Percentiles rank a stretch among this genome's conserved stretches.
phyloP scores from a whole-genome alignment of 192 early-diverging fungal species.

The Rhizoclosmatium sp. region DNA sequence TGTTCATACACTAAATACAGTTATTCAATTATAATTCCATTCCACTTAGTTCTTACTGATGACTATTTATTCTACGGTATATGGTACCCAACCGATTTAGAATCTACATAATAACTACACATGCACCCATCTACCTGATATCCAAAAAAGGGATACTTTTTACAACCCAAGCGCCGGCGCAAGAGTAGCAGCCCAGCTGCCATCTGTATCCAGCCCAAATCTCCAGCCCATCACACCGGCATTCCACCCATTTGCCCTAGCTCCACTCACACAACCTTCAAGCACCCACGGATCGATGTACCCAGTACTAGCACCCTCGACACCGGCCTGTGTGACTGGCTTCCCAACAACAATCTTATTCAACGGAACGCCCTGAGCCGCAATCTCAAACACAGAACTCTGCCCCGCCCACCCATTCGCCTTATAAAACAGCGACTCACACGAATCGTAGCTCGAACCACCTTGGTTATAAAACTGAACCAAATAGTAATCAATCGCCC shows the following conservation, averaged over 20 bases:
- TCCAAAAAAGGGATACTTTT: neutral
- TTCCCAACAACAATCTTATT: slow-evolving; percentile 22
- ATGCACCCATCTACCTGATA: too few relatives aligned
- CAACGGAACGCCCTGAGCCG: neutral
- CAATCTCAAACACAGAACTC: slow-evolving; percentile 9
- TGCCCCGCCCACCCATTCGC: neutral
- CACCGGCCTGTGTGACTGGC: slow-evolving; percentile 1
- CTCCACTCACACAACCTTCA: neutral
- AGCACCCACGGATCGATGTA: neutral
- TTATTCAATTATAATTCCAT: too few relatives aligned
- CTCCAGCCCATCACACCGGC: slow-evolving; percentile 23
- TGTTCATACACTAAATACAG: too few relatives aligned
- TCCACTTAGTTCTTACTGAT: too few relatives aligned
- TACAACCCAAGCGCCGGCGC: neutral
- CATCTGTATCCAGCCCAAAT: slow-evolving; percentile 2
- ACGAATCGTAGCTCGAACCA: neutral
- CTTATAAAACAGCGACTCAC: neutral
- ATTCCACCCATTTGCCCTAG: slow-evolving; percentile 15
- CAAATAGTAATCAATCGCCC: slow-evolving; percentile 17
- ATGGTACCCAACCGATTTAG: too few relatives aligned
- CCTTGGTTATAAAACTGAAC: slow-evolving; percentile 32
- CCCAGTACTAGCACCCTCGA: neutral
- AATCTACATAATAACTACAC: too few relatives aligned
- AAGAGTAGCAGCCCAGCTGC: slow-evolving; percentile 1
- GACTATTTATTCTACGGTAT: too few relatives aligned